phyloP scores from a whole-genome alignment of 2,329 filamentous ascomycete genomes.

The Arthrobotrys pseudoclavata region DNA sequence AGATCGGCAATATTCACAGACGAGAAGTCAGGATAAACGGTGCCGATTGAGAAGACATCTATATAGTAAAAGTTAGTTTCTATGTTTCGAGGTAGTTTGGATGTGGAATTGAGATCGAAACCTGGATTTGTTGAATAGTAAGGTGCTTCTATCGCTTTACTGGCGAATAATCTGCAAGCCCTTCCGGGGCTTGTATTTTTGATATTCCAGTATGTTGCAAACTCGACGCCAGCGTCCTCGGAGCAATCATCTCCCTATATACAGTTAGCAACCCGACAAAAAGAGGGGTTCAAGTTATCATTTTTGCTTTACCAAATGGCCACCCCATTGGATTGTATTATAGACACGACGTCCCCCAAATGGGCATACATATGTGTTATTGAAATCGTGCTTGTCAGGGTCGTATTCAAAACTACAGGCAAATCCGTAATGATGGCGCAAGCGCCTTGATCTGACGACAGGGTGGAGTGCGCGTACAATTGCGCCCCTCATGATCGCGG shows the following conservation, averaged over 20 bases:
- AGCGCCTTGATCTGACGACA: constrained; percentile 6
- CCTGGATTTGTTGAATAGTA: too few relatives aligned
- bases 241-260: constrained; percentile 26
- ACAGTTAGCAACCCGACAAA: too few relatives aligned
- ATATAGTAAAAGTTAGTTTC: too few relatives aligned
- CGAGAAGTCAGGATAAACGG: constrained; percentile 1
- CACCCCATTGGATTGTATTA: constrained; percentile 6
- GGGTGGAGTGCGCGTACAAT: constrained; percentile 22
- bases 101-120: too few relatives aligned
- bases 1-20: neutral
- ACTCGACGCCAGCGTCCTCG: neutral
- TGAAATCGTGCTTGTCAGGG: neutral
- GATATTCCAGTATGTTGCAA: too few relatives aligned
- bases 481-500: constrained; percentile 49
- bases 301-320: neutral
- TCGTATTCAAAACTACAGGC: neutral
- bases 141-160: too few relatives aligned
- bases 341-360: neutral
- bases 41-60: constrained; percentile 3
- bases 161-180: too few relatives aligned
- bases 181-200: neutral
- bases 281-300: neutral
- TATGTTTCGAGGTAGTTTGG: too few relatives aligned
- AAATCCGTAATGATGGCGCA: constrained; percentile 53
- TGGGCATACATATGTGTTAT: neutral